phyloP scores from a whole-genome alignment of 2,329 filamentous ascomycete species.

The Byssothecium circinans region DNA sequence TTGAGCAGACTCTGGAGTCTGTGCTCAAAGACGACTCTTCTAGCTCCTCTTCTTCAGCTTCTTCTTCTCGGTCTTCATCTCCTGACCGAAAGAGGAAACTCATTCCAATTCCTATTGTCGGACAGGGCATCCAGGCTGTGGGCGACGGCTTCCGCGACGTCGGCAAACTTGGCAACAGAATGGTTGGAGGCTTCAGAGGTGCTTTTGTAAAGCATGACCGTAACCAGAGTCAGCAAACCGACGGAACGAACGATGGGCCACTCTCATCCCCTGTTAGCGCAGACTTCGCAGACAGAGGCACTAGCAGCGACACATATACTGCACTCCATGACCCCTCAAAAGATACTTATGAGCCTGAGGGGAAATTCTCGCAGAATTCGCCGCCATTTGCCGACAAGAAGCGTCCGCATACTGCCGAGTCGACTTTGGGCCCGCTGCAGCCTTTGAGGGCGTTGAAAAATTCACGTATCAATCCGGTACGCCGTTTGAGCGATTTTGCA shows the following conservation, averaged over 20 bases:
- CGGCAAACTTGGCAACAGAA: slow-evolving; percentile 45
- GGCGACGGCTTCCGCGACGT: slow-evolving; percentile 55
- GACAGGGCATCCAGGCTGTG: slow-evolving; percentile 46
- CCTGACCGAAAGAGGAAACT: slow-evolving; percentile 32
- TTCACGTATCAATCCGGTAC: slow-evolving; percentile 27
- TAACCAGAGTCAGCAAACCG: slow-evolving; percentile 14
- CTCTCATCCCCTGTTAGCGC: slow-evolving; percentile 29
- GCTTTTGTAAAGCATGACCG: slow-evolving; percentile 29
- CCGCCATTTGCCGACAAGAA: slow-evolving; percentile 21
- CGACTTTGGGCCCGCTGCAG: slow-evolving; percentile 18
- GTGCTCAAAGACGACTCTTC: slow-evolving; percentile 41
- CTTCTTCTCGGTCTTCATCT: slow-evolving; percentile 34
- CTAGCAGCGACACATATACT: slow-evolving; percentile 37
- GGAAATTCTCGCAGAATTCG: slow-evolving; percentile 21
- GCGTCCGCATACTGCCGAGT: slow-evolving; percentile 15
- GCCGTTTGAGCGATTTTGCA: slow-evolving; percentile 40
- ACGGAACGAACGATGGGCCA: slow-evolving; percentile 23
- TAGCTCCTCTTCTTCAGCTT: slow-evolving; percentile 34
- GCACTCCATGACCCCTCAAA: slow-evolving; percentile 27
- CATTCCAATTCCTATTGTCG: slow-evolving; percentile 52
- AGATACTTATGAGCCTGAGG: slow-evolving; percentile 28
- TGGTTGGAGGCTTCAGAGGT: slow-evolving; percentile 44
- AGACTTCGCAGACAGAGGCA: slow-evolving; percentile 29
- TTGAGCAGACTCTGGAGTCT: slow-evolving; percentile 53
- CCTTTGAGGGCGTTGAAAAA: slow-evolving; percentile 27